Percentiles rank a stretch among this genome's conserved stretches.
Conservation (phyloP, 179 eudicot species). For the Heliamphora pulchella region DNA sequence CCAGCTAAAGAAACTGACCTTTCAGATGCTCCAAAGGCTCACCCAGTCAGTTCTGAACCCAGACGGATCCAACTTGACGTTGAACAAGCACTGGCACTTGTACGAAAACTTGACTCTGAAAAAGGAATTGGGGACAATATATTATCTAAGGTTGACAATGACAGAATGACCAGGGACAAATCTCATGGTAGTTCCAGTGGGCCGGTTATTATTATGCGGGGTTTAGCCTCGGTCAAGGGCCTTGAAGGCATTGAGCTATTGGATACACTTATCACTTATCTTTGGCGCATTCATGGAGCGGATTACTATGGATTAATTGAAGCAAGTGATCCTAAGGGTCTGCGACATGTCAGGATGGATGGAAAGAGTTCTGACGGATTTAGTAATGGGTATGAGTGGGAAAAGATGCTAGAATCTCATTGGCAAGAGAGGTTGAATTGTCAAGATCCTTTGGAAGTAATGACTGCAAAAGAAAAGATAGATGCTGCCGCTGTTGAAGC, state of each 20-base stretch:
- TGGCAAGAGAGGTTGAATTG: slow-evolving; percentile 84
- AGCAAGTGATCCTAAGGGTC: slow-evolving; percentile 74
- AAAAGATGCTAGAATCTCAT: slow-evolving; percentile 66
- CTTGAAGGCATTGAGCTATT: slow-evolving; percentile 92
- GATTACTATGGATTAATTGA: slow-evolving; percentile 92
- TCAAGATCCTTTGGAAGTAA: slow-evolving; percentile 80
- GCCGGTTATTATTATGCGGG: slow-evolving; percentile 77
- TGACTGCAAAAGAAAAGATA: slow-evolving; percentile 93
- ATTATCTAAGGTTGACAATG: slow-evolving; percentile 62
- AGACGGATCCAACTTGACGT: slow-evolving; percentile 62
- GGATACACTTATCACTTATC: slow-evolving; percentile 87
- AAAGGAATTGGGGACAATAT: slow-evolving; percentile 86
- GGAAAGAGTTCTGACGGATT: slow-evolving; percentile 52
- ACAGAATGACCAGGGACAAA: slow-evolving; percentile 67
- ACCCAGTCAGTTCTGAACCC: slow-evolving; percentile 73
- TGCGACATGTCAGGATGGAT: slow-evolving; percentile 82
- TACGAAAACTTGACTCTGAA: slow-evolving; percentile 76
- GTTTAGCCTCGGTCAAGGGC: slow-evolving; percentile 76
- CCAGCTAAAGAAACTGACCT: slow-evolving; percentile 54
- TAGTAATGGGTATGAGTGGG: slow-evolving; percentile 68
- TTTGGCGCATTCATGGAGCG: slow-evolving; percentile 95
- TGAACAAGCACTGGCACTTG: slow-evolving; percentile 74
- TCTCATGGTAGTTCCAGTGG: slow-evolving; percentile 76
- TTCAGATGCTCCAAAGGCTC: slow-evolving; percentile 83
- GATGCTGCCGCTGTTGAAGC: slow-evolving; percentile 93